Evolutionary conservation across 176 grass and related monocot species (phyloP), one percentile per base, ranked within the genome.

Genomic region (Dactylis glomerata): DNA sequence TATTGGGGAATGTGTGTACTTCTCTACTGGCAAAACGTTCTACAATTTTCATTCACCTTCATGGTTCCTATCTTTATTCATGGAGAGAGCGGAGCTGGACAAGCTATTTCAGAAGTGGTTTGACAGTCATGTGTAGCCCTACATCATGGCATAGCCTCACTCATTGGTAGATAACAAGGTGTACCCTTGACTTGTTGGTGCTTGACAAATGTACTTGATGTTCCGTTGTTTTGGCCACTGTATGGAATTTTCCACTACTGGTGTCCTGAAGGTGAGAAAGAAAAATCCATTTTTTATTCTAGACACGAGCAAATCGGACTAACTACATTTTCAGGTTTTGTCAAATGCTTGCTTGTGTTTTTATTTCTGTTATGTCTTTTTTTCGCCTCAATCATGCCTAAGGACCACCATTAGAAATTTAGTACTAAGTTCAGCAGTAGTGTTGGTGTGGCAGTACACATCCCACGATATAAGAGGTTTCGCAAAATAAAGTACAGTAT

Each of bases 291-390:
- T 84, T 66, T 65, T 22, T 76, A 49, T 65, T 32, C 28, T 65
- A 62, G 28, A 69, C 76, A 22, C 45, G 23, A 70, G 22, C 38
- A 77, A 16, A 45, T 6, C 1, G 13, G 37, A 42, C 32, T 54
- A 20, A 54, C 6, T 33, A 30, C 33, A 72, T 11, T 45, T 61
- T 17, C 11, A 24, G 52, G 1, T 55, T 36, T 15, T 32, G 0
- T 23, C 45, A 32, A 56, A 79, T 86, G 5, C 34, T 82, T 86
- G 40, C n/a, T 22, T 80, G n/a, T 52, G 27, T 74, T 80, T 2
- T 1, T 62, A 42, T 63, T 88, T n/a, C 5, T 19, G 36, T 55
- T 63, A 65, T 1, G 5, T 28, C 13, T 6, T 52, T 61, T 40
- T 23, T 66, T 72, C 16, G 40, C 28, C 62, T 20, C 28, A 32